Evolutionary conservation across 1,139 yeast genomes (phyloP).

Genomic region (Taphrina confusa): DNA sequence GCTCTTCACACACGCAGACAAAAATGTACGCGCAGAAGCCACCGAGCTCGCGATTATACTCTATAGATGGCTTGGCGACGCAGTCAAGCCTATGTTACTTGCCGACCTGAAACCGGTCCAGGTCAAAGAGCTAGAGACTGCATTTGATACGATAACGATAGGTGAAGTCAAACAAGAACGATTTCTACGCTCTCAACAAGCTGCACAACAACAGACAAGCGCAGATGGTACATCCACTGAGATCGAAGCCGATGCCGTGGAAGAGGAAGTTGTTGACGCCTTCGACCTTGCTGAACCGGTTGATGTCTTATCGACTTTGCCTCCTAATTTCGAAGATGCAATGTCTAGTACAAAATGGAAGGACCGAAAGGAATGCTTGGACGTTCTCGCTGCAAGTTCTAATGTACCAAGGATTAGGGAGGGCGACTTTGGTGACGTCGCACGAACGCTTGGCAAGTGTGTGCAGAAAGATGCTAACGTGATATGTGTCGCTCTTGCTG

Average conservation of each 20-base stretch:
- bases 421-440: constrained; percentile 68
- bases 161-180: constrained; percentile 59
- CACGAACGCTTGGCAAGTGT: constrained; percentile 65
- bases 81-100: constrained; percentile 61
- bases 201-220: constrained; percentile 41
- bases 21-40: constrained; percentile 80
- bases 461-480: constrained; percentile 81
- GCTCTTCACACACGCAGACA: constrained; percentile 83
- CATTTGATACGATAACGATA: constrained; percentile 59
- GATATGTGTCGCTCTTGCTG: constrained; percentile 80
- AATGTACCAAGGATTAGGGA: constrained; percentile 55
- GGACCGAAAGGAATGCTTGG: constrained; percentile 83
- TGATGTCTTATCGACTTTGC: constrained; percentile 65
- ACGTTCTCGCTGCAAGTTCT: constrained; percentile 60
- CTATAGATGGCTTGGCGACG: constrained; percentile 73
- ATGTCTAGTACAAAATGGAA: constrained; percentile 78
- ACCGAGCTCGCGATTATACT: constrained; percentile 68
- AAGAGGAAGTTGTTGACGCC: constrained; percentile 52
- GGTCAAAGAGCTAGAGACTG: constrained; percentile 75
- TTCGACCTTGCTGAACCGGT: constrained; percentile 59
- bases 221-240: constrained; percentile 40
- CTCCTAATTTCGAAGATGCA: constrained; percentile 59
- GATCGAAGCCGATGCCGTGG: constrained; percentile 44
- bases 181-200: constrained; percentile 57
- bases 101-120: constrained; percentile 85